Evolutionary conservation across 495 filamentous ascomycete genomes (phyloP), one percentile per base, ranked within the genome.

Genomic region (Trichoderma reesei): DNA sequence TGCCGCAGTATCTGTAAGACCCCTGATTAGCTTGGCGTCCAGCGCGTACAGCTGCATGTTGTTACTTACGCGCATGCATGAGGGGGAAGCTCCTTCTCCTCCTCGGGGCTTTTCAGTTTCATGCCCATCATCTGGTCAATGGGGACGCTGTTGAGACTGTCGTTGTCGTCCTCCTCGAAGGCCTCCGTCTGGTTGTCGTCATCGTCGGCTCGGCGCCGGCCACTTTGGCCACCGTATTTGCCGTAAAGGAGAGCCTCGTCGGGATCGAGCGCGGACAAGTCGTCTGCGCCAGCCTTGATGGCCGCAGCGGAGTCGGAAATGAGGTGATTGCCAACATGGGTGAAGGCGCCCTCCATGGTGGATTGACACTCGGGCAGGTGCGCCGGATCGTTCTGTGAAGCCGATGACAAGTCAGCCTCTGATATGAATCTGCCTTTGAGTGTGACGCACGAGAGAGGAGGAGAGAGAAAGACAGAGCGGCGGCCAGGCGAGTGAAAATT

Each of bases 1-100:
- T 99, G 63, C 94, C 94, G 71, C 94, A 99, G 74, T 99, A 98
- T 60, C 91, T 96, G 68, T 20, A n/a, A 63, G 36, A 68, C 31
- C 31, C 67, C 66, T 59, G 41, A 54, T 63, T 38, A 20, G 20
- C 54, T 61, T 69, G n/a, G 11, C 34, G 34, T 36, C 65, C 69
- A 63, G 64, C 42, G 54, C 41, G 62, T 48, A 61, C 34, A 60
- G 44, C 41, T 18, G 9, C 20, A 10, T 44, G 64, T 26, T 2
- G 37, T 38, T 46, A 88, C 91, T 81, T 82, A 95, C 86, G 94
- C 91, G 90, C 94, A 99, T 65, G 94, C 94, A 82, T 99, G 93
- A 64, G 89, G 80, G 48, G 94, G 94, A 41, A 98, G 85, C 74
- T 96, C 92, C 67, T 92, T 91, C 67, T 96, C 92, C 70, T 96